Percentiles rank a stretch among this genome's conserved stretches.
Evolutionary conservation across 352 stramenopile species (phyloP).

Genomic region (Pythium chondricola): DNA sequence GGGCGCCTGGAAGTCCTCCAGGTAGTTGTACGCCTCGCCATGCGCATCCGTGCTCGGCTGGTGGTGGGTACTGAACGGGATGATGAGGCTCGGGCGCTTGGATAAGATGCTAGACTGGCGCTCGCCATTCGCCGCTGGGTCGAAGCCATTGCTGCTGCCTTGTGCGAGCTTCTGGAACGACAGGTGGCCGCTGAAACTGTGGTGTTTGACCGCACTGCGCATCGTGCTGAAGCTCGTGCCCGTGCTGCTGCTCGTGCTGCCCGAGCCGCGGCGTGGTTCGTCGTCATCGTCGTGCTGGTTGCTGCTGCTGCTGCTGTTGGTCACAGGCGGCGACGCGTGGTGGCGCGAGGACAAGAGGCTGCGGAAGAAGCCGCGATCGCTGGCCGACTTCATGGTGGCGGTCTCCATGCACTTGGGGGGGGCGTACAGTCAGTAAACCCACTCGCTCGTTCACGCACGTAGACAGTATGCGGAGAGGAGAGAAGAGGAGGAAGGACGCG

Average conservation of each 20-base stretch:
- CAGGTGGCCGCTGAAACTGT: conserved; percentile 69
- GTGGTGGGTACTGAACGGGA: conserved; percentile 42
- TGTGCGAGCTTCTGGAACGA: conserved; percentile 47
- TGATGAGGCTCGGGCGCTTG: conserved; percentile 70
- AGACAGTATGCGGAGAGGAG: not conserved
- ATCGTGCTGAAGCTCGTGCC: conserved; percentile 18
- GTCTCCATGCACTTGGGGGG: not conserved
- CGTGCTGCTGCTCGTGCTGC: conserved; percentile 8
- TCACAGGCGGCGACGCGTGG: conserved; percentile 6
- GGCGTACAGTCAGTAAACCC: not conserved
- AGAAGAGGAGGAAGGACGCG: not conserved
- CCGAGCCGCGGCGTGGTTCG: conserved; percentile 12
- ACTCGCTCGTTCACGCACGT: too few relatives aligned
- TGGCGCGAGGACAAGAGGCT: conserved; percentile 15
- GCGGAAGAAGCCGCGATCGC: conserved; percentile 25
- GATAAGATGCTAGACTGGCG: conserved; percentile 51
- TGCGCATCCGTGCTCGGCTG: conserved; percentile 10
- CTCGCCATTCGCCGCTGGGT: conserved; percentile 24
- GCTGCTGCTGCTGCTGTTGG: conserved; percentile 5
- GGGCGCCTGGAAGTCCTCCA: conserved; percentile 74
- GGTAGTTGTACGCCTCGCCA: conserved; percentile 37
- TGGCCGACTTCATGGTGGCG: conserved; percentile 14
- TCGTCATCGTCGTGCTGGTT: conserved; percentile 15
- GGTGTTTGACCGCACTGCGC: conserved; percentile 27
- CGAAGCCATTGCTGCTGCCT: conserved; percentile 4